Base-by-base conservation (phyloP, 192 early-diverging fungal species). In the Backusella westeae region DNA sequence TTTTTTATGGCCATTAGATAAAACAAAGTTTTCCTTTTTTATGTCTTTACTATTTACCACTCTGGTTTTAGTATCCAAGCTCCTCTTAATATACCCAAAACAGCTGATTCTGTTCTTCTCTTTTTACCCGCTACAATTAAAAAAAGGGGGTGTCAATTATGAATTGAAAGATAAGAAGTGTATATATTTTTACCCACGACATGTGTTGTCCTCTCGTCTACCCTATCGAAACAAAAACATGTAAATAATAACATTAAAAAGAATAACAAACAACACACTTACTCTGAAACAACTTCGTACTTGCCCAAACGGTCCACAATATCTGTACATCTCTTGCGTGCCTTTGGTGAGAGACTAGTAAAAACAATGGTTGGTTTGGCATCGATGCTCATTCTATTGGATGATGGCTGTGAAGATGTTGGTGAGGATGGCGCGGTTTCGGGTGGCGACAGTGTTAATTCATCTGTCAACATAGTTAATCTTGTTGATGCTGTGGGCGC, bases 141-240 rank as follows among this genome's bases (percentile, higher is more conserved):
- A 34, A 12, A 29, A 32, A 52, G 0, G 17, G 6, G 19, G 4
- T 3, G 32, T 49, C 15, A 49, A n/a, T 49, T 49, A 7, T 49
- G 17, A n/a, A 19, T n/a, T 19, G 6, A 49, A 49, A 44, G 42
- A 44, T 17, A 44, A 44, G 15, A 44, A 38, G 17, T n/a, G 26
- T 52, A 34, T 53, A n/a, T 34, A 32, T 32, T 70, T 46, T 65
- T 77, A 71, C 75, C 75, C 9, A 80, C 67, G 26, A 76, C 73
- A 73, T 80, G 78, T 17, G 74, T 80, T 5, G 78, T 80, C 14
- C 41, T 49, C 41, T 72, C 74, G 52, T 70, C 41, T 0, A 80
- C 69, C 4, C 78, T 76, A 72, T 14, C 9, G 66, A 41, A 41
- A 65, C 6, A 72, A 6, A 72, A 35, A 39, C 42, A 44, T 35